These are phyloP conservation scores for Nothomitra cinnamomea DNA, from an alignment of 2,329 filamentous ascomycete genomes.

Conservation along the genomic window DNA sequence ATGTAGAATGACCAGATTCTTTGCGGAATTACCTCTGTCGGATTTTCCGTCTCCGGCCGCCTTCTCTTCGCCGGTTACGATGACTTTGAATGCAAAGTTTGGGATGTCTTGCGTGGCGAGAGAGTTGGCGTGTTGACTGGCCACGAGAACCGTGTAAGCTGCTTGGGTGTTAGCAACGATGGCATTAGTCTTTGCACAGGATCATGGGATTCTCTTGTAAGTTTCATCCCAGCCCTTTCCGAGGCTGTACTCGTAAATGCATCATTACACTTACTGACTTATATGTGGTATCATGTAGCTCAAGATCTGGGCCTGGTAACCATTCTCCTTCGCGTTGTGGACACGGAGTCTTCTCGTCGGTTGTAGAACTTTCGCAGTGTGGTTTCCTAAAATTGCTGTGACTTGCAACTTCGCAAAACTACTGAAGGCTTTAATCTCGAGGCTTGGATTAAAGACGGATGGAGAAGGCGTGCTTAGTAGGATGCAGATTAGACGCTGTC, in stretches of 20 bases:
- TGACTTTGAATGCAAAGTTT: slow-evolving; percentile 99
- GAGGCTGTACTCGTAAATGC: slow-evolving; percentile 18
- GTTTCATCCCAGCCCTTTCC: slow-evolving; percentile 20
- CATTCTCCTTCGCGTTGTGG: background rate
- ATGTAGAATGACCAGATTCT: slow-evolving; percentile 84
- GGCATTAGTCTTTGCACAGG: slow-evolving; percentile 98
- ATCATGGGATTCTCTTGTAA: slow-evolving; percentile 96
- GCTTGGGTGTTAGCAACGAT: slow-evolving; percentile 95
- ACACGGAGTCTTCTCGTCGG: background rate
- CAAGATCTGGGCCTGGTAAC: slow-evolving; percentile 73
- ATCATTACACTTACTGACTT: background rate
- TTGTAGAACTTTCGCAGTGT: background rate
- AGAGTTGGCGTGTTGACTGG: slow-evolving; percentile 93
- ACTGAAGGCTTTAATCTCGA: background rate
- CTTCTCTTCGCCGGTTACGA: slow-evolving; percentile 95
- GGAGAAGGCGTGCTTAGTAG: background rate
- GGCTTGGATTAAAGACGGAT: background rate
- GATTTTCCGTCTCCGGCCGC: slow-evolving; percentile 90
- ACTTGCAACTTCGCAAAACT: background rate
- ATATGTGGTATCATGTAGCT: slow-evolving; percentile 33
- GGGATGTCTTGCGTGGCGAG: slow-evolving; percentile 92
- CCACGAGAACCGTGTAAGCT: slow-evolving; percentile 98
- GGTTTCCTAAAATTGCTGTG: background rate
- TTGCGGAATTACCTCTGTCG: slow-evolving; percentile 95
- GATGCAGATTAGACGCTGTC: background rate